Evolutionary conservation across 2,329 filamentous ascomycete genomes (phyloP).

Genomic region (Mycosphaerella sp.): DNA sequence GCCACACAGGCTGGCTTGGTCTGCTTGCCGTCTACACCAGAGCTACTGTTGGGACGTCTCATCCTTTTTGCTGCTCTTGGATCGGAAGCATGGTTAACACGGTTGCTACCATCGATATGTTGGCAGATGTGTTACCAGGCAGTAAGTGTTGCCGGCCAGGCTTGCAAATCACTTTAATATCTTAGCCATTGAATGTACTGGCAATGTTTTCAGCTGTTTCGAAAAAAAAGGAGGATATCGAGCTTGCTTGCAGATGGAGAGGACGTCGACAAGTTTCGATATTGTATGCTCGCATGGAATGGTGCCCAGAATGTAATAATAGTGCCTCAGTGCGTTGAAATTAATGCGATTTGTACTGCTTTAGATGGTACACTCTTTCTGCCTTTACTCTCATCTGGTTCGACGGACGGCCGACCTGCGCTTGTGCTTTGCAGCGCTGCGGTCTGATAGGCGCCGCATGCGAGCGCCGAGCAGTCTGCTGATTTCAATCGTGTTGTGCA

Average conservation of each 20-base stretch:
- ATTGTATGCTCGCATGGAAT: conserved; percentile 7
- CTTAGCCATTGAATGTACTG: conserved; percentile 21
- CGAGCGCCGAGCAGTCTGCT: too few relatives aligned
- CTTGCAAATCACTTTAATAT: conserved; percentile 21
- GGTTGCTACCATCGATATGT: conserved; percentile 13
- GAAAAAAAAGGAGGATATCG: conserved; percentile 12
- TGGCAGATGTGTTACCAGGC: conserved; percentile 18
- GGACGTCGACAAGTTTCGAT: conserved; percentile 3
- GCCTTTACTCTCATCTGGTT: neutral
- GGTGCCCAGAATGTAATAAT: conserved; percentile 7
- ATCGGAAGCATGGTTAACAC: conserved; percentile 18
- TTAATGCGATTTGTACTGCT: neutral
- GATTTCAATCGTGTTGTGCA: too few relatives aligned
- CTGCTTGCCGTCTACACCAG: conserved; percentile 21
- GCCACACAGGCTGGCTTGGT: conserved; percentile 20
- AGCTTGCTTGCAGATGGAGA: conserved; percentile 5
- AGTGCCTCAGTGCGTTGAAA: conserved; percentile 11
- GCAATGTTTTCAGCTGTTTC: conserved; percentile 20
- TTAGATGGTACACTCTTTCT: neutral
- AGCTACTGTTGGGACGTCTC: conserved; percentile 17
- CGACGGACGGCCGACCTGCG: too few relatives aligned
- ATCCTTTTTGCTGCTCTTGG: conserved; percentile 15
- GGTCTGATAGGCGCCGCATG: too few relatives aligned
- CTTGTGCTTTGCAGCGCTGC: neutral
- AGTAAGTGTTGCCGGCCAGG: conserved; percentile 20